Conservation (phyloP, 306 rosid genomes). For the Phaseolus lunatus region DNA sequence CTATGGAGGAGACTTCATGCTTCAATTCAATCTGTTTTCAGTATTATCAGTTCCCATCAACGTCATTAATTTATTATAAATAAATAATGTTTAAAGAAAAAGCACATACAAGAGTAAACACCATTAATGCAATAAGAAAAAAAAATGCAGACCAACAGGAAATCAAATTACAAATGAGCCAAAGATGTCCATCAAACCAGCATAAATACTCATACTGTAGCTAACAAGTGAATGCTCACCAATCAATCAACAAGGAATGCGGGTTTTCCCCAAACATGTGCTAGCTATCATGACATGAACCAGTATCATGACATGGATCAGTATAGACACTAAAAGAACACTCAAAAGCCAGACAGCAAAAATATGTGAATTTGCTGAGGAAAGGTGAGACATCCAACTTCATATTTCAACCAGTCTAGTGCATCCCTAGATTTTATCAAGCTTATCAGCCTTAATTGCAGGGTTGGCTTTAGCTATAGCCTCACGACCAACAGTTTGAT, state of each 20-base stretch:
- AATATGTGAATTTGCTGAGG: background rate
- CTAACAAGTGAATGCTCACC: slow-evolving; percentile 54
- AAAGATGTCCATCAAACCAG: slow-evolving; percentile 57
- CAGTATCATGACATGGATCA: background rate
- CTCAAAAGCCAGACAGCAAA: slow-evolving; percentile 26
- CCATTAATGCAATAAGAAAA: slow-evolving; percentile 29
- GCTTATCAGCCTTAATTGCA: slow-evolving; percentile 71
- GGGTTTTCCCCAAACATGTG: slow-evolving; percentile 52
- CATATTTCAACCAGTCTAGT: slow-evolving; percentile 25
- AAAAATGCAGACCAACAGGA: slow-evolving; percentile 40
- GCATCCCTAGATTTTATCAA: slow-evolving; percentile 65
- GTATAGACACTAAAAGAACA: slow-evolving; percentile 36
- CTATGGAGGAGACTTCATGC: background rate
- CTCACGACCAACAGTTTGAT: slow-evolving; percentile 59
- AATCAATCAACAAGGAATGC: slow-evolving; percentile 54
- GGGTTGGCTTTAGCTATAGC: slow-evolving; percentile 82
- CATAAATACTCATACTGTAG: slow-evolving; percentile 55
- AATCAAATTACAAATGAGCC: slow-evolving; percentile 51
- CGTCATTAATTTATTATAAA: background rate
- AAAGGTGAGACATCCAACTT: slow-evolving; percentile 35
- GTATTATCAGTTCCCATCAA: slow-evolving; percentile 8
- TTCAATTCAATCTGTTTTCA: background rate
- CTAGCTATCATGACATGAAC: slow-evolving; percentile 41
- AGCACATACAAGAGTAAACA: slow-evolving; percentile 16
- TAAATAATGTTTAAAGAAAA: slow-evolving; percentile 4